Evolutionary conservation across 164 flowering plant genomes (phyloP).

Genomic region (Stephania yunnanensis): DNA sequence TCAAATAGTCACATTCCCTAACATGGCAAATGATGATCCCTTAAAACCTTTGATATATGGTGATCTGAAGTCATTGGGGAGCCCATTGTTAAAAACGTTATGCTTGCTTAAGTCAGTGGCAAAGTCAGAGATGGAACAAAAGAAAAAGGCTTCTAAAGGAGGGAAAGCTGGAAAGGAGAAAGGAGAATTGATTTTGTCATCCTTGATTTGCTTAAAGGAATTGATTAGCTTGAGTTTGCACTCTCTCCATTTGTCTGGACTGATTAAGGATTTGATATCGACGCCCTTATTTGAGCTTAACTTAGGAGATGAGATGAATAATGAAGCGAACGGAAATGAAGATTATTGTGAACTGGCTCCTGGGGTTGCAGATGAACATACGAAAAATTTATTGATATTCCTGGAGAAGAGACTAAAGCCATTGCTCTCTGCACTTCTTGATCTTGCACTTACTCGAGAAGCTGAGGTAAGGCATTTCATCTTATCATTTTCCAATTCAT

Average conservation of each 20-base stretch:
- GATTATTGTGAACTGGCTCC: slow-evolving; percentile 28
- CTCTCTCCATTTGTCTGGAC: slow-evolving; percentile 19
- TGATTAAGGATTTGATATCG: slow-evolving; percentile 51
- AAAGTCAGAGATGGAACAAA: slow-evolving; percentile 23
- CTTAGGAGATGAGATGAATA: slow-evolving; percentile 12
- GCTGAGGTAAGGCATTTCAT: slow-evolving; percentile 37
- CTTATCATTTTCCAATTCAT: not conserved
- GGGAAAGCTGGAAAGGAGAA: slow-evolving; percentile 36
- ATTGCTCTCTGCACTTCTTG: slow-evolving; percentile 52
- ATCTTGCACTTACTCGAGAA: slow-evolving; percentile 36
- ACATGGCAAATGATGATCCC: slow-evolving; percentile 40
- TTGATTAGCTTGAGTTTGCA: slow-evolving; percentile 30
- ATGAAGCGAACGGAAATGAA: slow-evolving; percentile 12
- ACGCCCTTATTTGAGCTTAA: slow-evolving; percentile 21
- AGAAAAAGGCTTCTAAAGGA: slow-evolving; percentile 41
- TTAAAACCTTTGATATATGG: slow-evolving; percentile 52
- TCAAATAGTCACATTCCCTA: slow-evolving; percentile 42
- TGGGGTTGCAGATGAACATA: slow-evolving; percentile 30
- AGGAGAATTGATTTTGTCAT: slow-evolving; percentile 42
- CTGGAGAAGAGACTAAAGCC: slow-evolving; percentile 47
- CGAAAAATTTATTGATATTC: slow-evolving; percentile 34
- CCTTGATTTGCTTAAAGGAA: slow-evolving; percentile 62
- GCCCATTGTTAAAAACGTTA: slow-evolving; percentile 50
- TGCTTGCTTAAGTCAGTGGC: slow-evolving; percentile 40
- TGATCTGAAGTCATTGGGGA: slow-evolving; percentile 53